Percentiles rank a stretch among this genome's conserved stretches.
Evolutionary conservation across 805 yeast species (phyloP).

Genomic region (Hagleromyces aurorensis): DNA sequence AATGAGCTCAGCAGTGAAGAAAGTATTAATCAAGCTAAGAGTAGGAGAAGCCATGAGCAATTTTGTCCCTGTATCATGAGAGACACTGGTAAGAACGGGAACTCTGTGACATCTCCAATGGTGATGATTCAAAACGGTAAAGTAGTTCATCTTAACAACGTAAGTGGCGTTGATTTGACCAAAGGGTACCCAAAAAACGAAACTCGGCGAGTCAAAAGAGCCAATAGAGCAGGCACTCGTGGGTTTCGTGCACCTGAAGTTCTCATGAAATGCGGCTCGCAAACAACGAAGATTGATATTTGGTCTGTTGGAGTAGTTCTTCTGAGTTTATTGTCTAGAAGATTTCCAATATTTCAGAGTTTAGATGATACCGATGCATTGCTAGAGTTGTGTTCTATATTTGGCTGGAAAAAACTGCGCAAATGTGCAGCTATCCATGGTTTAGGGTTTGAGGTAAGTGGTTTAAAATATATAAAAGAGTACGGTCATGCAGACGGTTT

Average conservation of each 20-base stretch:
- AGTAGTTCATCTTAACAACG: conserved; percentile 26
- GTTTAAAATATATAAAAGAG: conserved; percentile 38
- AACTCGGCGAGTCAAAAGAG: conserved; percentile 79
- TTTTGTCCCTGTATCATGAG: conserved; percentile 52
- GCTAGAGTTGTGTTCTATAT: conserved; percentile 72
- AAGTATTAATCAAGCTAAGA: conserved; percentile 7
- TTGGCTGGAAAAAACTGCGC: conserved; percentile 66
- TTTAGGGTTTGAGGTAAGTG: conserved; percentile 66
- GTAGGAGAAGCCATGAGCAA: conserved; percentile 25
- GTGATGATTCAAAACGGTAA: conserved; percentile 29
- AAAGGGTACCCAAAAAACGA: conserved; percentile 84
- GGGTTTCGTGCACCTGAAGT: conserved; percentile 96
- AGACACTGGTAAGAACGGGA: conserved; percentile 16
- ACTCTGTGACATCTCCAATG: conserved; percentile 15
- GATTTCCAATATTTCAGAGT: conserved; percentile 92
- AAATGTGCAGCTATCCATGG: conserved; percentile 83
- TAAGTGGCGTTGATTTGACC: conserved; percentile 33
- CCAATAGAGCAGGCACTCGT: conserved; percentile 94
- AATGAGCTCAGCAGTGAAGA: conserved; percentile 6
- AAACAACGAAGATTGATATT: conserved; percentile 71
- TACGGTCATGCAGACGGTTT: conserved; percentile 32
- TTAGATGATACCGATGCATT: conserved; percentile 90
- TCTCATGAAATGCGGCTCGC: conserved; percentile 75
- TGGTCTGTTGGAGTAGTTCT: conserved; percentile 93
- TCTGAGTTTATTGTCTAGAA: conserved; percentile 62